These are phyloP conservation scores for Solanum ossicruentum DNA, from an alignment of 257 asterid genomes.

Conservation along the genomic window DNA sequence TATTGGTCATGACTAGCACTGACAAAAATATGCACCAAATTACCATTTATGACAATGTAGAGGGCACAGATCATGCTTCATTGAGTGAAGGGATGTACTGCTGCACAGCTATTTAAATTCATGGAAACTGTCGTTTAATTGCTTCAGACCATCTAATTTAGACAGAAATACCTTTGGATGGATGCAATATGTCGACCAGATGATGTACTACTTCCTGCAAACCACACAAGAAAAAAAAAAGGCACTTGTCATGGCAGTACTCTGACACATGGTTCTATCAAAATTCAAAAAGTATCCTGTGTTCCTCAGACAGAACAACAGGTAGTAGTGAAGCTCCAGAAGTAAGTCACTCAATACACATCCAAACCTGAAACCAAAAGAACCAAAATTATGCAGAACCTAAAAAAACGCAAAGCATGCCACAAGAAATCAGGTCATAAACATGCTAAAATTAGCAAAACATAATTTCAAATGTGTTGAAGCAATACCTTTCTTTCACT, in stretches of 20 bases:
- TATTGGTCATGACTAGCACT: not conserved
- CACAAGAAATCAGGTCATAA: not conserved
- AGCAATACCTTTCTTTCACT: constrained; percentile 54
- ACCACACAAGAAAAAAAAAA: not conserved
- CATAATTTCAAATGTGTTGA: not conserved
- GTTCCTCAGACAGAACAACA: not conserved
- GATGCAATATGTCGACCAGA: constrained; percentile 80
- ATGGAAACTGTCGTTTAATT: not conserved
- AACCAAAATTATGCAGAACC: not conserved
- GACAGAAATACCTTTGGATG: constrained; percentile 77
- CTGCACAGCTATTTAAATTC: not conserved
- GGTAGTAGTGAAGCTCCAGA: not conserved
- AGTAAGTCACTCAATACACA: not conserved
- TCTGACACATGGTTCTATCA: not conserved
- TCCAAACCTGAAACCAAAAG: not conserved
- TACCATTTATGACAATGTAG: not conserved
- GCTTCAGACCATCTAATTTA: not conserved
- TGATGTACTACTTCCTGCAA: constrained; percentile 90
- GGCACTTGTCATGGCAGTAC: not conserved
- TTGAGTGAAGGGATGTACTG: not conserved
- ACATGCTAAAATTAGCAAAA: not conserved
- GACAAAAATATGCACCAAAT: not conserved
- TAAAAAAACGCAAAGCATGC: not conserved
- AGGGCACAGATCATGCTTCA: not conserved
- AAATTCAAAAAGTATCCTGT: not conserved